Conservation (phyloP, 2,329 filamentous ascomycete genomes). For the Diplodia sapinea region DNA sequence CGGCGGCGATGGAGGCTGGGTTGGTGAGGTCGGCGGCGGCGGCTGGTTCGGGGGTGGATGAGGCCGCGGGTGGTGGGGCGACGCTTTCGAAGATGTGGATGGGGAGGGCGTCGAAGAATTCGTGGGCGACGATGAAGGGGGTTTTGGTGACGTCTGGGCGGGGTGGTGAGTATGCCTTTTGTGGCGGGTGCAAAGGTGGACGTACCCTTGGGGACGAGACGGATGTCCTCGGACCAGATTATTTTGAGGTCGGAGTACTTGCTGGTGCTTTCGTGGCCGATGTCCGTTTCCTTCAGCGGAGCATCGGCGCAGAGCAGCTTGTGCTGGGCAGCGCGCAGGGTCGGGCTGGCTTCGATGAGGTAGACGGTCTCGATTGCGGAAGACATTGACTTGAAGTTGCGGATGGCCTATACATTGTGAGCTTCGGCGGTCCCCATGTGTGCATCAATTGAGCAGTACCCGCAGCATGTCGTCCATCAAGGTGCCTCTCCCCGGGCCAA, state of each 20-base stretch:
- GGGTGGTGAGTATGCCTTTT: constrained; percentile 33
- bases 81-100: constrained; percentile 93
- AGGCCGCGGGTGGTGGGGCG: constrained; percentile 48
- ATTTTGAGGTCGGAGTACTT: constrained; percentile 70
- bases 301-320: constrained; percentile 79
- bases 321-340: constrained; percentile 78
- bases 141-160: constrained; percentile 67
- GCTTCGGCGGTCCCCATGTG: constrained; percentile 12
- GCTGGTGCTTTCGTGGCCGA: constrained; percentile 74
- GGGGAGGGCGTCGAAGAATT: constrained; percentile 97
- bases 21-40: constrained; percentile 39
- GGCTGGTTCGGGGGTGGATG: constrained; percentile 53
- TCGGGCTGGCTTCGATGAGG: constrained; percentile 89
- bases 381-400: constrained; percentile 79
- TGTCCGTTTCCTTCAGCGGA: constrained; percentile 70
- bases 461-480: constrained; percentile 96
- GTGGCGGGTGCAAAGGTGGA: constrained; percentile 10
- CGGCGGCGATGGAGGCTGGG: constrained; percentile 50
- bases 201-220: constrained; percentile 75
- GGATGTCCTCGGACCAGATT: constrained; percentile 88
- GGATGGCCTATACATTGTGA: constrained; percentile 68
- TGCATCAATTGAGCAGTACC: constrained; percentile 57
- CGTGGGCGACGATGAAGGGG: constrained; percentile 94
- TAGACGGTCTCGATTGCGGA: constrained; percentile 84
- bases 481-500: constrained; percentile 91